Conservation (phyloP, 352 stramenopile species). For the Saprolegnia parasitica region DNA sequence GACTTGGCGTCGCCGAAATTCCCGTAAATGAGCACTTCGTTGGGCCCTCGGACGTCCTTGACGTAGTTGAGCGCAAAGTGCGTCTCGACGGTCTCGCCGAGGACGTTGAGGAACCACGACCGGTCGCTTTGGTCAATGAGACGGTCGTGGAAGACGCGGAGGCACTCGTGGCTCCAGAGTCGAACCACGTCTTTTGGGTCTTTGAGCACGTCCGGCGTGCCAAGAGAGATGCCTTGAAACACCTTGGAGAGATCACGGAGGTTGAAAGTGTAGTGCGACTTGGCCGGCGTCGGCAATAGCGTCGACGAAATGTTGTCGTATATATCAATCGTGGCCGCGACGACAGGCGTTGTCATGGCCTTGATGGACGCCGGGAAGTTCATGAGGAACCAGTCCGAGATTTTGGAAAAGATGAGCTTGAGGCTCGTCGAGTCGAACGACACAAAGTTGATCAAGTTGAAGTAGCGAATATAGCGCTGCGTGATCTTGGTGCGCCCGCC, state of each 20-base stretch:
- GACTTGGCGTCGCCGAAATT: conserved; percentile 82
- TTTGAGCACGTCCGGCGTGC: conserved; percentile 65
- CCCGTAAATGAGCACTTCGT: conserved; percentile 80
- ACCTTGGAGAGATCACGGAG: conserved; percentile 91
- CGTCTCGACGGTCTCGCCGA: conserved; percentile 60
- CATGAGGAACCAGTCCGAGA: conserved; percentile 87
- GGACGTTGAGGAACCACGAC: conserved; percentile 72
- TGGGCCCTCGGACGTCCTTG: conserved; percentile 49
- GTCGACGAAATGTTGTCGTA: conserved; percentile 89
- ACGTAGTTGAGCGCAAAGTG: conserved; percentile 81
- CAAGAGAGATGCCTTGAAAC: conserved; percentile 88
- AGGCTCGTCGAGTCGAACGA: conserved; percentile 87
- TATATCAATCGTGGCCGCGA: conserved; percentile 87
- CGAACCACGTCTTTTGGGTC: conserved; percentile 84
- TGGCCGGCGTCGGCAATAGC: conserved; percentile 89
- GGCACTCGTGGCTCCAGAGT: conserved; percentile 89
- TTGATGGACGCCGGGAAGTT: conserved; percentile 82
- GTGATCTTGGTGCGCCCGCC: conserved; percentile 89
- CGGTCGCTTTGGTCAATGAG: conserved; percentile 88
- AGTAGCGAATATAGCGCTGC: conserved; percentile 90
- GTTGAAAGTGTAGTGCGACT: conserved; percentile 95
- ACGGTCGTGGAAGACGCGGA: conserved; percentile 88
- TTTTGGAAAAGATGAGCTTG: conserved; percentile 81
- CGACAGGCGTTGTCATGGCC: conserved; percentile 53
- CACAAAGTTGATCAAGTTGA: conserved; percentile 92